phyloP scores from a whole-genome alignment of 2,329 filamentous ascomycete species.

The Didymella glomerata region DNA sequence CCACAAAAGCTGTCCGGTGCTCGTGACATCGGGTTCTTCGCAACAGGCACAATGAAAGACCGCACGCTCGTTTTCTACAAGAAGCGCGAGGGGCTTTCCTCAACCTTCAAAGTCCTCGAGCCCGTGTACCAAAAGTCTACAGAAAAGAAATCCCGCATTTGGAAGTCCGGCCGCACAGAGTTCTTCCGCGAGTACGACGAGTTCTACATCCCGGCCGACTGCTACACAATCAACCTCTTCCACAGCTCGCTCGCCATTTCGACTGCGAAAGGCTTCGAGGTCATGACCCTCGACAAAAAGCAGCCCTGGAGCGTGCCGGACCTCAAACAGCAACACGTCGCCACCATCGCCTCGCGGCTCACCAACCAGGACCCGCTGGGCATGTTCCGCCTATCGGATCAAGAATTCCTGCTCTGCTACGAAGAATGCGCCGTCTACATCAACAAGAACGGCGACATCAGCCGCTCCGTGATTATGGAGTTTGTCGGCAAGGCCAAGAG shows the following conservation, averaged over 20 bases:
- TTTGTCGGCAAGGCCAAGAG: constrained; percentile 93
- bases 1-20: constrained; percentile 87
- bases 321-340: constrained; percentile 77
- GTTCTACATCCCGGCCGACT: constrained; percentile 97
- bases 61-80: constrained; percentile 95
- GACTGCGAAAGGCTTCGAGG: constrained; percentile 91
- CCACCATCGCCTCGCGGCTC: constrained; percentile 85
- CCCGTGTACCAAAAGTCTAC: constrained; percentile 93
- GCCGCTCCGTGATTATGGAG: constrained; percentile 94
- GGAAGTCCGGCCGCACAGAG: constrained; percentile 79
- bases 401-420: constrained; percentile 87
- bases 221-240: constrained; percentile 94
- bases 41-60: constrained; percentile 96
- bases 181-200: constrained; percentile 99
- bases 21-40: constrained; percentile 96
- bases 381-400: constrained; percentile 90
- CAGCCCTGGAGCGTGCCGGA: constrained; percentile 93
- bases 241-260: constrained; percentile 91
- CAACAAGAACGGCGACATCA: constrained; percentile 97
- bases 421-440: constrained; percentile 97
- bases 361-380: constrained; percentile 84
- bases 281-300: constrained; percentile 97
- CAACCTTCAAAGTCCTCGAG: constrained; percentile 95
- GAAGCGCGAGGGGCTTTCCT: constrained; percentile 89
- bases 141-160: constrained; percentile 78